Evolutionary conservation across 2,329 filamentous ascomycete species (phyloP).

Genomic region (Parafenestella ontariensis): DNA sequence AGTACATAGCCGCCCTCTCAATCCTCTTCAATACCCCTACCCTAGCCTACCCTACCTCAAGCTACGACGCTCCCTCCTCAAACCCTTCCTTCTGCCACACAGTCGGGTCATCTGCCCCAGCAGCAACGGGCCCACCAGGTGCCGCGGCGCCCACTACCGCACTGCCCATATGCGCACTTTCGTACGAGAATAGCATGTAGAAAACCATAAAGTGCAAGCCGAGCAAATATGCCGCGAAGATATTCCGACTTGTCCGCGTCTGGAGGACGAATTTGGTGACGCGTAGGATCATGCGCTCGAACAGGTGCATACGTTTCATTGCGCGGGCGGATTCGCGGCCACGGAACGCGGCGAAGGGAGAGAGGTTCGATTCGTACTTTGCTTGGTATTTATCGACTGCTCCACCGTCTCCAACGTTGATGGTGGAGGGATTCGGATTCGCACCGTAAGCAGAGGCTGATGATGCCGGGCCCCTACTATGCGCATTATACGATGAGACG

Average conservation of each 20-base stretch:
- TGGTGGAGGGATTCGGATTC: conserved; percentile 78
- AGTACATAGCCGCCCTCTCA: not conserved
- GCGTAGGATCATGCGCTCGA: conserved; percentile 88
- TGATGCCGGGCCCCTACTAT: conserved; percentile 68
- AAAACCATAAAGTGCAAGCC: conserved; percentile 89
- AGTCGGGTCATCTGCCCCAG: conserved; percentile 28
- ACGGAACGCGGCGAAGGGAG: conserved; percentile 92
- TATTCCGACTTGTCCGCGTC: conserved; percentile 86
- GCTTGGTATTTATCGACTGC: conserved; percentile 78
- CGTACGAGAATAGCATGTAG: conserved; percentile 83
- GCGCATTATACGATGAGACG: conserved; percentile 88
- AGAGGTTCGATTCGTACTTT: conserved; percentile 94
- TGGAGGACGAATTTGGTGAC: conserved; percentile 90
- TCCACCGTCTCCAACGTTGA: conserved; percentile 59
- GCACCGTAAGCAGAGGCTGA: conserved; percentile 67
- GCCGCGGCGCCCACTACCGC: conserved; percentile 35
- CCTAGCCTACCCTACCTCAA: not conserved
- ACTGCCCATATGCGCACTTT: conserved; percentile 61
- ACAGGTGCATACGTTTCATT: conserved; percentile 90
- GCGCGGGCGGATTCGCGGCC: conserved; percentile 91
- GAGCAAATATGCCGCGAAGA: conserved; percentile 92
- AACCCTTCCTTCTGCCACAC: conserved; percentile 50
- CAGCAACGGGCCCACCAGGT: conserved; percentile 39
- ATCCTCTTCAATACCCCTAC: too few species aligned
- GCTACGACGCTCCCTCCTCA: conserved; percentile 24